phyloP scores from a whole-genome alignment of 2,329 filamentous ascomycete genomes.

The Macrophomina tecta region DNA sequence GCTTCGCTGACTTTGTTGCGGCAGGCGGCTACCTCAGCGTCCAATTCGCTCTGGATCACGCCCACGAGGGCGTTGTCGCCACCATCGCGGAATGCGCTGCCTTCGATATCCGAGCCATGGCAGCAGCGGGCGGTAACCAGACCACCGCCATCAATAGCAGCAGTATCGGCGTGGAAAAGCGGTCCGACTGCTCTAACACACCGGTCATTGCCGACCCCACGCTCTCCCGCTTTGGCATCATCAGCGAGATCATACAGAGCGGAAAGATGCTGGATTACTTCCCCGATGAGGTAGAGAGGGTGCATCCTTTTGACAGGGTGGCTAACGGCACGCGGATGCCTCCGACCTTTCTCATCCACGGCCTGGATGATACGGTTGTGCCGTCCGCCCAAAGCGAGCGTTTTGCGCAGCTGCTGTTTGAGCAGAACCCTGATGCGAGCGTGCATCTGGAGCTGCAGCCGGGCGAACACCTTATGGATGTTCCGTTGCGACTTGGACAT shows the following conservation, averaged over 20 bases:
- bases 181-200: slow-evolving; percentile 5
- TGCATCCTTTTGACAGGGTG: slow-evolving; percentile 38
- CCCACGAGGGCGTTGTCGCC: background rate
- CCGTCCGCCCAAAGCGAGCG: slow-evolving; percentile 34
- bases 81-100: background rate
- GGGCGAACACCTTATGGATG: slow-evolving; percentile 34
- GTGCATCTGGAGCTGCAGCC: slow-evolving; percentile 25
- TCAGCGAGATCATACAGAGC: slow-evolving; percentile 32
- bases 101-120: slow-evolving; percentile 2
- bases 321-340: slow-evolving; percentile 34
- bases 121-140: slow-evolving; percentile 33
- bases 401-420: slow-evolving; percentile 37
- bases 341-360: slow-evolving; percentile 43
- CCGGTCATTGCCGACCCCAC: slow-evolving; percentile 33
- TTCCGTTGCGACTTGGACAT: background rate
- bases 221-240: slow-evolving; percentile 32
- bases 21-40: slow-evolving; percentile 6
- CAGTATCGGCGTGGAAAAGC: slow-evolving; percentile 14
- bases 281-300: slow-evolving; percentile 28
- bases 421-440: slow-evolving; percentile 32
- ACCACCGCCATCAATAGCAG: slow-evolving; percentile 17
- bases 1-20: background rate
- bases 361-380: slow-evolving; percentile 37
- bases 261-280: slow-evolving; percentile 38
- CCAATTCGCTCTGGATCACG: background rate